Evolutionary conservation across 805 yeast genomes (phyloP).

Genomic region (Yarrowia sp.): DNA sequence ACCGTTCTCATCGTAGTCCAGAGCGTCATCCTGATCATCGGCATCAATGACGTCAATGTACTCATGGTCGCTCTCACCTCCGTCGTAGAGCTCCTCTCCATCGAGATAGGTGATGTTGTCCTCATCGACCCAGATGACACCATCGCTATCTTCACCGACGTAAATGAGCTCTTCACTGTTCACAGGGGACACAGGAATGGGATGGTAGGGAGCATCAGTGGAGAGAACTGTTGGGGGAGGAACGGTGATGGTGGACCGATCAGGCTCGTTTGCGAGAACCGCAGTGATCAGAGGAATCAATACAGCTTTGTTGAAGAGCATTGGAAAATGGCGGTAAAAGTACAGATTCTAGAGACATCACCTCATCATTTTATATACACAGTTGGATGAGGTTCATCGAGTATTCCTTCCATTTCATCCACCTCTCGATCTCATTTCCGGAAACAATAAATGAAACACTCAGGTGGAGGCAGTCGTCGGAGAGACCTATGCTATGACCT

Average conservation of each 20-base stretch:
- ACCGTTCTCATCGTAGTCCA: conserved; percentile 9
- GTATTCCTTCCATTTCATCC: conserved; percentile 1
- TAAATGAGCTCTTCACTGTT: conserved; percentile 11
- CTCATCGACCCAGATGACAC: background rate
- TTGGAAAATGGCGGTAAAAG: background rate
- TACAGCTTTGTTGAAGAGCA: conserved; percentile 15
- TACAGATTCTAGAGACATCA: background rate
- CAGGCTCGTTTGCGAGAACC: background rate
- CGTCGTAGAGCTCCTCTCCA: conserved; percentile 9
- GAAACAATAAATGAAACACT: conserved; percentile 7
- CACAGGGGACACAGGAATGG: background rate
- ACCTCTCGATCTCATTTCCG: background rate
- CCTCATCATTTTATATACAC: background rate
- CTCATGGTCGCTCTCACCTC: background rate
- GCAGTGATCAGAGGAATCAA: conserved; percentile 1
- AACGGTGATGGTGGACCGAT: background rate
- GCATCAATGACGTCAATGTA: conserved; percentile 13
- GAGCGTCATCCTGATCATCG: background rate
- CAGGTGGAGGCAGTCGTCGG: background rate
- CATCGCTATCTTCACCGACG: conserved; percentile 15
- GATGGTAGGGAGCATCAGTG: background rate
- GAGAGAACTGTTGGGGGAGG: background rate
- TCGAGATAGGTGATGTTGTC: conserved; percentile 12
- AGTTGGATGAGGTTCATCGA: background rate
- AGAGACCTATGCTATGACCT: conserved; percentile 1